Percentiles rank a stretch among this genome's conserved stretches.
phyloP scores from a whole-genome alignment of 2,329 filamentous ascomycete genomes.

The Cytospora schulzeri region DNA sequence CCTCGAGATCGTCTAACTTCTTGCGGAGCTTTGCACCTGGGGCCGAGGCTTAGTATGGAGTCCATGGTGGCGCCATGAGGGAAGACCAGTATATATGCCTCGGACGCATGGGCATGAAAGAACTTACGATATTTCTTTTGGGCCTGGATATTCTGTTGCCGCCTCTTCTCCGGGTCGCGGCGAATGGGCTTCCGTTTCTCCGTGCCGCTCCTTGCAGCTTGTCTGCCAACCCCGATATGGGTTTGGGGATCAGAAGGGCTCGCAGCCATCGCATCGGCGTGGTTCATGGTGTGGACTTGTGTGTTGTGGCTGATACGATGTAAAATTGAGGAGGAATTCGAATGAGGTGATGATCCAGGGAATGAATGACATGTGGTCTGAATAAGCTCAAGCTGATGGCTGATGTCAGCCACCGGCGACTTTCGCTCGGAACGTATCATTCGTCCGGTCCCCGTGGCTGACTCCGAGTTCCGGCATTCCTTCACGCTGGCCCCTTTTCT shows the following conservation, averaged over 20 bases:
- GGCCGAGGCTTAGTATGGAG: background rate
- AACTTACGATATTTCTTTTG: constrained; percentile 33
- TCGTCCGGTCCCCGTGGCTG: background rate
- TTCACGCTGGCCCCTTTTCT: background rate
- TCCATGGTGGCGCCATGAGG: fast-evolving
- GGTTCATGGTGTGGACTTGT: background rate
- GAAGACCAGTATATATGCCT: background rate
- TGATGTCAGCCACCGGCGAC: constrained; percentile 24
- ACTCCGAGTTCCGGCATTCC: background rate
- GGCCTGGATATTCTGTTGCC: constrained; percentile 32
- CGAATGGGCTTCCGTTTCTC: constrained; percentile 27
- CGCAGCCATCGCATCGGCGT: background rate
- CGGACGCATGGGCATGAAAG: background rate
- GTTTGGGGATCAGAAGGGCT: background rate
- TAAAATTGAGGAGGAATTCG: background rate
- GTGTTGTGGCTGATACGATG: constrained; percentile 1
- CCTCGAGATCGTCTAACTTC: constrained; percentile 29
- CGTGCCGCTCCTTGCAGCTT: background rate
- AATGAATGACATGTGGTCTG: constrained; percentile 5
- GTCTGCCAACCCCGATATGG: background rate
- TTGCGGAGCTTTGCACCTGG: constrained; percentile 30
- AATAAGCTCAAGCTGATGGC: constrained; percentile 14
- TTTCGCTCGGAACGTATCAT: background rate
- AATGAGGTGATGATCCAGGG: background rate
- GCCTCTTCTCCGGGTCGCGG: constrained; percentile 32